Evolutionary conservation across 2,329 filamentous ascomycete species (phyloP), one percentile per base, ranked within the genome.

Genomic region (Thielaviopsis musarum): DNA sequence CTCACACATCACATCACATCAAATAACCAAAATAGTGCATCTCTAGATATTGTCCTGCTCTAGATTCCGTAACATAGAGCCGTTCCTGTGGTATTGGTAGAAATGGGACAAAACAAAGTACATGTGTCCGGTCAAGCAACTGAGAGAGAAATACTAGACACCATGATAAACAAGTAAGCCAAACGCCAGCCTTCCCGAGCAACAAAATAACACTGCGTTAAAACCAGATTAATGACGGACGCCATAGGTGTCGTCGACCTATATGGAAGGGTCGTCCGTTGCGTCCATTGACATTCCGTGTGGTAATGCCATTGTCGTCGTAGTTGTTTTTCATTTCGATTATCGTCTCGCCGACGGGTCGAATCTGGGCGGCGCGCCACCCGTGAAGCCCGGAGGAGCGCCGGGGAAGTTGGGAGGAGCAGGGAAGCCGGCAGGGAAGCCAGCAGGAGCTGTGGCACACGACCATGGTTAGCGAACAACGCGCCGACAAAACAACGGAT

Each of bases 281-380:
- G 45, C 17, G 45, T 49, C 45, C 45, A 49, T 9, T 19, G 45
- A 9, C 45, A 21, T 49, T 38, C 54, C 57, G 28, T 53, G 12
- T 22, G 24, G 55, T 19, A 52, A 41, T 24, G 38, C 53, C 19
- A 58, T 51, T 38, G 52, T 59, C 10, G 41, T 55, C 22, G n/a
- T 56, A 38, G 54, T 54, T 34, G 19, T 56, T 49, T 58, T 34
- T 19, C 45, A n/a, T 45, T 55, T 13, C 13, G 38, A 54, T 62
- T 75, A 82, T 75, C 78, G 74, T 71, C 80, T 77, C 58, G 83
- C 82, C 61, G 86, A 83, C 62, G 82, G 83, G 72, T 89, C 85
- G 74, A 91, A 91, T 63, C 87, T 87, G 62, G 85, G 84, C 56
- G 83, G 80, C 38, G 72, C 72, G 62, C 80, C 80, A 65, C 74